phyloP scores from a whole-genome alignment of 345 rosid genomes.

The Arabis alpina region DNA sequence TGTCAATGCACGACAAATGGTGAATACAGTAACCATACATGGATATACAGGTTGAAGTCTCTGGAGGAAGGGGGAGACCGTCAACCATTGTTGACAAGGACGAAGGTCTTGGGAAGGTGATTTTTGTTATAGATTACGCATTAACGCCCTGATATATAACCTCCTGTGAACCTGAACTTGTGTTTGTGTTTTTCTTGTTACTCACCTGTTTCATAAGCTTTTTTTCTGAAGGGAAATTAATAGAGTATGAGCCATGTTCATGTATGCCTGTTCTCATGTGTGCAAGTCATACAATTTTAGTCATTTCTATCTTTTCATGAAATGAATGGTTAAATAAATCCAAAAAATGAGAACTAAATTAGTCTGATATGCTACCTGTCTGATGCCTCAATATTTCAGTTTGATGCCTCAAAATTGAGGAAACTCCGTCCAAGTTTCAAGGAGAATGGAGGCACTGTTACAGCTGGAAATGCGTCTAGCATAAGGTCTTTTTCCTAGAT shows the following conservation, averaged over 20 bases:
- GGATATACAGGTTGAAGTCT: slow-evolving; percentile 77
- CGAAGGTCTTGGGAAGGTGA: slow-evolving; percentile 96
- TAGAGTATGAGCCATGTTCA: no score
- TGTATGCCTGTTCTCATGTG: neutral
- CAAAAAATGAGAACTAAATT: neutral
- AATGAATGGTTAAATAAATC: neutral
- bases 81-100: slow-evolving; percentile 83
- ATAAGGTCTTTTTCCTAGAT: slow-evolving; percentile 62
- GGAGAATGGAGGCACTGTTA: slow-evolving; percentile 87
- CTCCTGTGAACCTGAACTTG: slow-evolving; percentile 6
- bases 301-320: neutral
- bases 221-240: no score
- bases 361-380: neutral
- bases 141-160: neutral
- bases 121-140: slow-evolving; percentile 15
- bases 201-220: neutral
- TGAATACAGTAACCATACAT: slow-evolving; percentile 6
- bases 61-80: slow-evolving; percentile 93
- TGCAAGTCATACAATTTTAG: neutral
- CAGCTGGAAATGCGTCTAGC: slow-evolving; percentile 99
- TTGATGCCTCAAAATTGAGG: slow-evolving; percentile 86
- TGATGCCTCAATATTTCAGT: slow-evolving; percentile 51
- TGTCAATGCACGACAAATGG: slow-evolving; percentile 6
- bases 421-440: slow-evolving; percentile 97
- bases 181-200: neutral